Evolutionary conservation across 768 basidiomycete genomes (phyloP).

Genomic region (Serendipita indica): DNA sequence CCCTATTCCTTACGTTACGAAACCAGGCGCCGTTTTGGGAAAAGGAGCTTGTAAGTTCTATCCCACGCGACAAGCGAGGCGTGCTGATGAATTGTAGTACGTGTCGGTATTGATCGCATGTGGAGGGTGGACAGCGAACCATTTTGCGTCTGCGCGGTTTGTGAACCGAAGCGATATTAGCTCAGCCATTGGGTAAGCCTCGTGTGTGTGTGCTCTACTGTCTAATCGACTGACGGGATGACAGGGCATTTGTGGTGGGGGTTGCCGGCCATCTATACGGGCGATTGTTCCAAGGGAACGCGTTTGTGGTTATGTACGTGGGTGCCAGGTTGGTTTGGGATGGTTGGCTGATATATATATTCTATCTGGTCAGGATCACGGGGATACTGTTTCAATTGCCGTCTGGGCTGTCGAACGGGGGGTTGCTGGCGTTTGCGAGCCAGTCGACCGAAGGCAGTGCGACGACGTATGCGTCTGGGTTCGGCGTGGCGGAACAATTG

Average conservation of each 20-base stretch:
- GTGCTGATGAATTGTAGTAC: slow-evolving; percentile 31
- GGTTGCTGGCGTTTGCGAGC: slow-evolving; percentile 56
- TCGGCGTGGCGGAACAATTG: slow-evolving; percentile 60
- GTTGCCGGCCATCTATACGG: slow-evolving; percentile 65
- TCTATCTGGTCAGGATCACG: slow-evolving; percentile 35
- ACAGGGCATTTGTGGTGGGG: slow-evolving; percentile 68
- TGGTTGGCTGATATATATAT: slow-evolving; percentile 18
- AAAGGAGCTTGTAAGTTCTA: slow-evolving; percentile 37
- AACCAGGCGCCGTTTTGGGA: slow-evolving; percentile 44
- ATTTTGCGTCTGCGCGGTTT: slow-evolving; percentile 44
- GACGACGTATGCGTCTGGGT: slow-evolving; percentile 29
- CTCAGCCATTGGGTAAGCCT: slow-evolving; percentile 50
- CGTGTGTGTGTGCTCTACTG: no score
- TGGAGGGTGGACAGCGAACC: slow-evolving; percentile 67
- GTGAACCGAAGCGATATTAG: slow-evolving; percentile 58
- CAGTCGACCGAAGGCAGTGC: slow-evolving; percentile 35
- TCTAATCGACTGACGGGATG: slow-evolving; percentile 1
- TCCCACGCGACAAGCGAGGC: not conserved
- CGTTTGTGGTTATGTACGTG: slow-evolving; percentile 72
- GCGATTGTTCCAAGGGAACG: slow-evolving; percentile 53
- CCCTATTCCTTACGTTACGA: slow-evolving; percentile 48
- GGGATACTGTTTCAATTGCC: slow-evolving; percentile 78
- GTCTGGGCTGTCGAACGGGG: slow-evolving; percentile 65
- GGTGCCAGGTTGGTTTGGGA: no score
- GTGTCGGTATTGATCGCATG: slow-evolving; percentile 48